Conservation (phyloP, 768 basidiomycete species). For the Lactarius pseudohatsudake region DNA sequence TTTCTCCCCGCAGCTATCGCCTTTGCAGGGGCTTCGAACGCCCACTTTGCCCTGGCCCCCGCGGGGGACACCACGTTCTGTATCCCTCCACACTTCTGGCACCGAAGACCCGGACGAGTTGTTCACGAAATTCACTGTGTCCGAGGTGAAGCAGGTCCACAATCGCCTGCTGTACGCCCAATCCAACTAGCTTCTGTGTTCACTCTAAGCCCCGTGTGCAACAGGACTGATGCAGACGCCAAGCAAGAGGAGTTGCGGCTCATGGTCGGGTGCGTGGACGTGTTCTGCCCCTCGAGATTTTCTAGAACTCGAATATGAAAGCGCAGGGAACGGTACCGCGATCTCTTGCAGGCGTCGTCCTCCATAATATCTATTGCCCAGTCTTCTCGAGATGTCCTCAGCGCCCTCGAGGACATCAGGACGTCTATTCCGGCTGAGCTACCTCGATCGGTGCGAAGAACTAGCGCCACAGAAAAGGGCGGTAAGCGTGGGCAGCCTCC, state of each 20-base stretch:
- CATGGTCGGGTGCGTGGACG: conserved; percentile 83
- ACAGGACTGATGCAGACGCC: conserved; percentile 64
- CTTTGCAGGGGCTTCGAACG: conserved; percentile 17
- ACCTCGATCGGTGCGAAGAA: conserved; percentile 15
- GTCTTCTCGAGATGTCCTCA: conserved; percentile 64
- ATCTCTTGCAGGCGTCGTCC: conserved; percentile 80
- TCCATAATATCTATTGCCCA: conserved; percentile 76
- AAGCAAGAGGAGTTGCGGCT: conserved; percentile 85
- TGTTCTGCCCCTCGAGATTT: conserved; percentile 4
- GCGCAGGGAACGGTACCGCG: conserved; percentile 85
- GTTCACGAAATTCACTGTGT: conserved; percentile 67
- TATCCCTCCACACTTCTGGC: not conserved
- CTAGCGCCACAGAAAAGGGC: conserved; percentile 19
- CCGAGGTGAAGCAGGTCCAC: conserved; percentile 67
- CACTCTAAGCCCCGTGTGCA: conserved; percentile 12
- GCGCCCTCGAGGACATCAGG: conserved; percentile 63
- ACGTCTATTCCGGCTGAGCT: conserved; percentile 43
- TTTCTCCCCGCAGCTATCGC: conserved; percentile 6
- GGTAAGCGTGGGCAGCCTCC: conserved; percentile 20
- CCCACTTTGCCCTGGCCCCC: conserved; percentile 27
- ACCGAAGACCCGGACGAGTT: conserved; percentile 66
- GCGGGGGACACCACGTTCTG: conserved; percentile 15
- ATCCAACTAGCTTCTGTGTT: not conserved
- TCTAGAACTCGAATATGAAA: conserved; percentile 49
- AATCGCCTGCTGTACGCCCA: conserved; percentile 60